Percentiles rank a stretch among this genome's conserved stretches.
Conservation (phyloP, 2,329 filamentous ascomycete species). For the Fusarium camptoceras region DNA sequence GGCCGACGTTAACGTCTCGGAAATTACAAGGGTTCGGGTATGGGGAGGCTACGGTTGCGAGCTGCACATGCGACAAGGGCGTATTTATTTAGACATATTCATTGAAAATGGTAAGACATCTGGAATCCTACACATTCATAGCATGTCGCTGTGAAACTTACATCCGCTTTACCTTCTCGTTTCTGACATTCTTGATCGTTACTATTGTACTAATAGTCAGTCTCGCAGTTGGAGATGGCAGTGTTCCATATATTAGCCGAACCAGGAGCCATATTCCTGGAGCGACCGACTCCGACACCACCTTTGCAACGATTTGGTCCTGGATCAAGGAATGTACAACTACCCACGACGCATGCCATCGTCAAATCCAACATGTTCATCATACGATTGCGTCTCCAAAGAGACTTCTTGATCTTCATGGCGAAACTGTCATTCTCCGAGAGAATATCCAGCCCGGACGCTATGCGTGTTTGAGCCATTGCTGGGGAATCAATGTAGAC, state of each 20-base stretch:
- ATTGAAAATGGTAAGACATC: too few species aligned
- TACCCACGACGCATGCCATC: not conserved
- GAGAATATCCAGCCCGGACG: not conserved
- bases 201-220: not conserved
- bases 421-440: not conserved
- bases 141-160: too few species aligned
- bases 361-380: too few species aligned
- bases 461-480: not conserved
- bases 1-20: too few species aligned
- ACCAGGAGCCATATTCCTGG: not conserved
- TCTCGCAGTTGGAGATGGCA: accelerated
- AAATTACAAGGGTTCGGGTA: too few species aligned
- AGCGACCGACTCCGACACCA: not conserved
- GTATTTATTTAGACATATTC: too few species aligned
- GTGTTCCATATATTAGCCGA: accelerated
- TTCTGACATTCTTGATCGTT: accelerated
- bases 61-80: too few species aligned
- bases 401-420: not conserved
- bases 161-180: too few species aligned
- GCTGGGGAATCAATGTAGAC: not conserved
- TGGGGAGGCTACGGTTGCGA: too few species aligned
- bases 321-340: not conserved
- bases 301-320: not conserved
- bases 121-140: too few species aligned
- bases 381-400: not conserved